Evolutionary conservation across 1,284 basidiomycete species (phyloP), one percentile per base, ranked within the genome.

Genomic region (Meira nashicola): DNA sequence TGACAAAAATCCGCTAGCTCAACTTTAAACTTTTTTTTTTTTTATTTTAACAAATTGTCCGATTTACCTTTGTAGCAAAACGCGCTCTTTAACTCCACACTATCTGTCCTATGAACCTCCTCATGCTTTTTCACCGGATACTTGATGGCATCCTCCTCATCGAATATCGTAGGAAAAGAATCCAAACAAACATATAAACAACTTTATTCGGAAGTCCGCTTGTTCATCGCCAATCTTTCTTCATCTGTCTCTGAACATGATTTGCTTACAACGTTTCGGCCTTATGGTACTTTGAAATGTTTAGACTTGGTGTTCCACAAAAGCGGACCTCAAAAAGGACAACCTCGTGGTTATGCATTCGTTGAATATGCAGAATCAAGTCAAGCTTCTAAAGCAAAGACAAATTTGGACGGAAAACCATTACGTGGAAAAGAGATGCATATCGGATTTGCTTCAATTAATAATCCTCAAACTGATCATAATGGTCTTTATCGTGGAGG

Each of bases 261-360:
- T 7, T 83, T 97, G 38, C 84, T 96, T 21, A 89, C 93, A 77
- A 80, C 92, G 38, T 96, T 96, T 79, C 84, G 86, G 46, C 92
- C 89, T 79, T 92, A 87, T 74, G 94, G 94, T 63, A 92, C 89
- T 79, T 84, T 97, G 62, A 84, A 89, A 41, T 91, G 92, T 70
- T 84, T 96, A 59, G 94, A 98, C 79, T 94, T 88, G 78, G 83
- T 97, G 69, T 95, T 94, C 76, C 93, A 98, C 83, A 96, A 94
- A 81, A 82, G 86, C 0, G 94, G 94, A 0, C 83, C 87, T 3
- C 80, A 87, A 70, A 91, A 88, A 78, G 94, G 94, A 12, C 94
- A 91, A 78, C 92, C 94, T 1, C 83, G 92, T 17, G 94, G 94
- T 1, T 98, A 93, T 78, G 93, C 92, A 0, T 98, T 97, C 70